These are phyloP conservation scores for Capniomyces stellatus DNA, from an alignment of 371 early-diverging fungal genomes.

Conservation along the genomic window DNA sequence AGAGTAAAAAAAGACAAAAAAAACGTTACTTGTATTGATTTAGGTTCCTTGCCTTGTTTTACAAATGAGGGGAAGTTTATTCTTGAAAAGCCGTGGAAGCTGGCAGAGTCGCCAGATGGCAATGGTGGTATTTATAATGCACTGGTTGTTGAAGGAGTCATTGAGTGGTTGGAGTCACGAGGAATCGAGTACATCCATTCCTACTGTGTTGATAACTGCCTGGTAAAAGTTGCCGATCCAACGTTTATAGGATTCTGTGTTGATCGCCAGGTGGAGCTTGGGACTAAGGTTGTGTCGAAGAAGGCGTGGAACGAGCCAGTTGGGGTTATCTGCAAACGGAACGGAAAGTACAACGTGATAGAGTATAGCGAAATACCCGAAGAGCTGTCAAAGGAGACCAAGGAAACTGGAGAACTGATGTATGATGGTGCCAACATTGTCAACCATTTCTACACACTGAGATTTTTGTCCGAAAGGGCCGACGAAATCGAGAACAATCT, in stretches of 20 bases:
- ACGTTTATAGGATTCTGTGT: constrained; percentile 77
- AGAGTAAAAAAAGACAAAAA: too few species aligned
- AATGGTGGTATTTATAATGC: constrained; percentile 83
- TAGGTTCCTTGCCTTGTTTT: constrained; percentile 67
- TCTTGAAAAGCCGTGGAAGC: constrained; percentile 54
- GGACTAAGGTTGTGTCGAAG: constrained; percentile 85
- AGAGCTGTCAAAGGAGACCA: constrained; percentile 45
- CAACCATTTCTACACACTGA: constrained; percentile 92
- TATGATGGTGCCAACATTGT: constrained; percentile 92
- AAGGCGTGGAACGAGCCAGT: constrained; percentile 69
- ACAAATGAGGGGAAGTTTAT: constrained; percentile 68
- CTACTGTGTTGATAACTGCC: constrained; percentile 90
- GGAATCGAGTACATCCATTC: constrained; percentile 69
- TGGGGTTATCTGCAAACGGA: constrained; percentile 79
- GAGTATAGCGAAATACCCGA: constrained; percentile 87
- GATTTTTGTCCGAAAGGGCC: constrained; percentile 68
- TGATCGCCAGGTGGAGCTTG: constrained; percentile 69
- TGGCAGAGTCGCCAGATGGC: constrained; percentile 71
- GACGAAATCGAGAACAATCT: constrained; percentile 60
- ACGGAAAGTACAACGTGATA: constrained; percentile 68
- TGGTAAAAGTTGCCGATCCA: constrained; percentile 87
- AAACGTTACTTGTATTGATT: too few species aligned
- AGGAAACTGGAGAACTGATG: constrained; percentile 34
- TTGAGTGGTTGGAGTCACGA: constrained; percentile 51
- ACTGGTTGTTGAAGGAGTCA: constrained; percentile 51